Percentiles rank a stretch among this genome's conserved stretches.
Conservation (phyloP, 2,329 filamentous ascomycete species). For the Pseudocercospora macadamiae region DNA sequence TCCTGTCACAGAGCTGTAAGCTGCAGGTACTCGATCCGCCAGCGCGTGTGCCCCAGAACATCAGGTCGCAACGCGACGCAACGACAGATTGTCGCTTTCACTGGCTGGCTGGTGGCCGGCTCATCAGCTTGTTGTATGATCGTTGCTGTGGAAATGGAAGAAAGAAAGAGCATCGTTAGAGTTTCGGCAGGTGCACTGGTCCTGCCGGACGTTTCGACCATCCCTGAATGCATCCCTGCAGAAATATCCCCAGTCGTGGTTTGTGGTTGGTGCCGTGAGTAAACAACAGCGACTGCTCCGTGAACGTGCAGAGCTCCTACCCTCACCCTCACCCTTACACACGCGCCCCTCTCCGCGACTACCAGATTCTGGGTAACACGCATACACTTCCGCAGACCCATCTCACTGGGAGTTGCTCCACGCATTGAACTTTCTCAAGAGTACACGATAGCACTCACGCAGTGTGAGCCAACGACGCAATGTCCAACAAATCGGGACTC, state of each 20-base stretch:
- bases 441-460: background rate
- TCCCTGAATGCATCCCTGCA: background rate
- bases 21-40: no score
- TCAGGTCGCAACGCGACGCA: background rate
- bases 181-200: background rate
- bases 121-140: background rate
- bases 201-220: background rate
- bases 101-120: background rate
- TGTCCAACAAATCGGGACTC: constrained; percentile 42
- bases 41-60: no score
- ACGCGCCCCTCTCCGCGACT: background rate
- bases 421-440: background rate
- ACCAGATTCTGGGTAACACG: no score
- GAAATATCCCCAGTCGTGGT: no score
- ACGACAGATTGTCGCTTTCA: background rate
- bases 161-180: background rate
- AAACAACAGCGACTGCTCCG: background rate
- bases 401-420: no score
- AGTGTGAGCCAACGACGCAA: constrained; percentile 9
- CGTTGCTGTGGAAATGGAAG: background rate
- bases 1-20: background rate
- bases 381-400: background rate
- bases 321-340: no score
- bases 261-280: no score
- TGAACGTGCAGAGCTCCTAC: background rate